phyloP scores from a whole-genome alignment of 176 grass and related monocot species.

The Urochloa ruziziensis region DNA sequence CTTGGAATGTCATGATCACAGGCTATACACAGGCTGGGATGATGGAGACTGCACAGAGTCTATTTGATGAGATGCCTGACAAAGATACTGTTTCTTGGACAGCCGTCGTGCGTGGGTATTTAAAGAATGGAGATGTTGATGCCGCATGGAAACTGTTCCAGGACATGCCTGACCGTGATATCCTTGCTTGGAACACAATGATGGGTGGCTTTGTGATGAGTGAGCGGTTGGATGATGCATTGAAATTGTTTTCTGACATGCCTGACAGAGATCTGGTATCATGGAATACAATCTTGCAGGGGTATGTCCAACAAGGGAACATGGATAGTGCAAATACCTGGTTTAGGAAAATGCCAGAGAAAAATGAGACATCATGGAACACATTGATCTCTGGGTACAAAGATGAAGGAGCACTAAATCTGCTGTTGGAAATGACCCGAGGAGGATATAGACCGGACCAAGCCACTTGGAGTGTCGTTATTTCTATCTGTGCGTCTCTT shows the following conservation, averaged over 20 bases:
- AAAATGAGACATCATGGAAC: slow-evolving; percentile 70
- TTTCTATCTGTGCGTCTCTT: slow-evolving; percentile 68
- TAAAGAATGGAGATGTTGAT: slow-evolving; percentile 43
- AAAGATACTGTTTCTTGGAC: slow-evolving; percentile 74
- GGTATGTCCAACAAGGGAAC: slow-evolving; percentile 55
- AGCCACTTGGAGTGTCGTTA: slow-evolving; percentile 47
- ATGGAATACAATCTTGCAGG: slow-evolving; percentile 77
- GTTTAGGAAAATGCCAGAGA: slow-evolving; percentile 61
- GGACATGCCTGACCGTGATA: slow-evolving; percentile 59
- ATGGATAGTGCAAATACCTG: slow-evolving; percentile 58
- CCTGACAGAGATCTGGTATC: slow-evolving; percentile 63
- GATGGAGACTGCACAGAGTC: slow-evolving; percentile 43
- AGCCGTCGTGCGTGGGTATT: slow-evolving; percentile 60
- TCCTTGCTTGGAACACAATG: slow-evolving; percentile 79
- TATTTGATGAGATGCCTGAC: slow-evolving; percentile 57
- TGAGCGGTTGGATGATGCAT: slow-evolving; percentile 57
- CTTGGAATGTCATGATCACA: slow-evolving; percentile 76
- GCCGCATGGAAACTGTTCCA: slow-evolving; percentile 57
- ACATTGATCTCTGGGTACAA: slow-evolving; percentile 65
- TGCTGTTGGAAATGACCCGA: slow-evolving; percentile 55
- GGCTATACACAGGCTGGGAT: slow-evolving; percentile 45
- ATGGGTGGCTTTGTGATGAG: slow-evolving; percentile 59
- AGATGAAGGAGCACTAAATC: slow-evolving; percentile 49
- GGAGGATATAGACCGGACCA: slow-evolving; percentile 68
- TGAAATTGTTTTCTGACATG: slow-evolving; percentile 61